Evolutionary conservation across 2,329 filamentous ascomycete species (phyloP).

Genomic region (Fusarium euwallaceae): DNA sequence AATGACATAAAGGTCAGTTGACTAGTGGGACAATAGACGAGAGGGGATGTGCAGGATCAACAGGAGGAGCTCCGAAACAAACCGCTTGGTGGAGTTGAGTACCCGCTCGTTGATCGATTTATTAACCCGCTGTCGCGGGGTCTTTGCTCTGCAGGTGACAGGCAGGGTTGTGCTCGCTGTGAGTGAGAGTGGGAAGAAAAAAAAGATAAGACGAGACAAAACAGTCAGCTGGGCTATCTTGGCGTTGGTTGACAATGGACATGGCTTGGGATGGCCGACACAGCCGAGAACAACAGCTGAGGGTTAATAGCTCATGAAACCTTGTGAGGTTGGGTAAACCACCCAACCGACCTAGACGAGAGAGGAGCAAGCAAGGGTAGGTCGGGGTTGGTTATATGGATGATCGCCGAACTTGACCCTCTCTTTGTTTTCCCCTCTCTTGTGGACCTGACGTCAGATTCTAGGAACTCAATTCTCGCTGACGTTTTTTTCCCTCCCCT

Average conservation of each 20-base stretch:
- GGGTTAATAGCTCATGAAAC: neutral
- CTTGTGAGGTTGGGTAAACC: neutral
- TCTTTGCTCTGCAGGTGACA: constrained; percentile 1
- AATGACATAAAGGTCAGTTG: neutral
- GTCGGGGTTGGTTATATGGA: neutral
- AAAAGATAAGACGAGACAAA: neutral
- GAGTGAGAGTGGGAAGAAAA: neutral
- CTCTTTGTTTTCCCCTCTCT: neutral
- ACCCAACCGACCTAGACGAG: neutral
- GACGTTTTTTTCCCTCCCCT: neutral
- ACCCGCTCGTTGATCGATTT: neutral
- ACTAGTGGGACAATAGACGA: neutral
- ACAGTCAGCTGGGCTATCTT: neutral
- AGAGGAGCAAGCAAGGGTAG: neutral
- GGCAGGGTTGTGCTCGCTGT: neutral
- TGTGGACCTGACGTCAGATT: constrained; percentile 8
- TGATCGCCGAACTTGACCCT: neutral
- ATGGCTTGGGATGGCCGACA: neutral
- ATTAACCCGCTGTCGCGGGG: neutral
- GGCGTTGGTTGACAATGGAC: neutral
- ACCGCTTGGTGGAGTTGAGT: neutral
- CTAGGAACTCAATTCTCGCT: neutral
- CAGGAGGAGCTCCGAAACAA: neutral
- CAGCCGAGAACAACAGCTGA: neutral
- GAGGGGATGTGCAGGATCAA: neutral